Percentiles rank a stretch among this genome's conserved stretches.
Evolutionary conservation across 768 basidiomycete genomes (phyloP).

Genomic region (Amyloporia xantha): DNA sequence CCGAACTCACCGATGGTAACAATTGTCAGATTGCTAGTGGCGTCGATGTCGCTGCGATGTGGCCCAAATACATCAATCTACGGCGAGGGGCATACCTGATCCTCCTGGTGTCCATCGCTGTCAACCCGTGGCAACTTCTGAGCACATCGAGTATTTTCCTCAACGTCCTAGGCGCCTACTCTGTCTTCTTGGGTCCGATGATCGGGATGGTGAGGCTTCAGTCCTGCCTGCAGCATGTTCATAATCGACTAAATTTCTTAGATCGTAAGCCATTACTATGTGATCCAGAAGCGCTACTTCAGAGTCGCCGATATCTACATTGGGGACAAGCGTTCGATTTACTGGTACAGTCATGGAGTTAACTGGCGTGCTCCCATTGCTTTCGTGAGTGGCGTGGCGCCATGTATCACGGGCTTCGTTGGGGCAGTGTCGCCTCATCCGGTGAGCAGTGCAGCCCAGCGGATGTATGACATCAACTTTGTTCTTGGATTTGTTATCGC

Average conservation of each 20-base stretch:
- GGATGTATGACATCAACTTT: conserved; percentile 13
- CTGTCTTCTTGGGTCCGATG: conserved; percentile 41
- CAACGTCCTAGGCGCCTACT: conserved; percentile 34
- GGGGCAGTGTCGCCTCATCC: conserved; percentile 8
- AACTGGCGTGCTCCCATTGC: conserved; percentile 20
- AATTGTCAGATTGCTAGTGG: conserved; percentile 15
- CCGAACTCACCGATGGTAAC: background rate
- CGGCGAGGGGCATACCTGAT: conserved; percentile 35
- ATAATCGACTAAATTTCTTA: background rate
- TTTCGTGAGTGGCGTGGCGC: conserved; percentile 19
- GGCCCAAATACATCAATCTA: conserved; percentile 38
- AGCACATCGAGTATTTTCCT: conserved; percentile 29
- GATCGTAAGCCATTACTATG: conserved; percentile 29
- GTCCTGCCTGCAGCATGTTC: conserved; percentile 16
- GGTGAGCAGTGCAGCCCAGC: conserved; percentile 4
- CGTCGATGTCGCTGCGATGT: conserved; percentile 34
- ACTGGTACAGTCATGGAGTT: conserved; percentile 19
- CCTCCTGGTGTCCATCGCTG: conserved; percentile 20
- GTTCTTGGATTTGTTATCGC: conserved; percentile 15
- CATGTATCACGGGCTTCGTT: conserved; percentile 16
- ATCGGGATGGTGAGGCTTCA: background rate
- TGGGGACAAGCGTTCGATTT: conserved; percentile 10
- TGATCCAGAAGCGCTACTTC: conserved; percentile 15
- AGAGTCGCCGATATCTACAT: conserved; percentile 20
- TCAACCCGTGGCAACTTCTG: conserved; percentile 40